These are phyloP conservation scores for Macrophomina phaseolina DNA, from an alignment of 2,329 filamentous ascomycete genomes.

Conservation along the genomic window DNA sequence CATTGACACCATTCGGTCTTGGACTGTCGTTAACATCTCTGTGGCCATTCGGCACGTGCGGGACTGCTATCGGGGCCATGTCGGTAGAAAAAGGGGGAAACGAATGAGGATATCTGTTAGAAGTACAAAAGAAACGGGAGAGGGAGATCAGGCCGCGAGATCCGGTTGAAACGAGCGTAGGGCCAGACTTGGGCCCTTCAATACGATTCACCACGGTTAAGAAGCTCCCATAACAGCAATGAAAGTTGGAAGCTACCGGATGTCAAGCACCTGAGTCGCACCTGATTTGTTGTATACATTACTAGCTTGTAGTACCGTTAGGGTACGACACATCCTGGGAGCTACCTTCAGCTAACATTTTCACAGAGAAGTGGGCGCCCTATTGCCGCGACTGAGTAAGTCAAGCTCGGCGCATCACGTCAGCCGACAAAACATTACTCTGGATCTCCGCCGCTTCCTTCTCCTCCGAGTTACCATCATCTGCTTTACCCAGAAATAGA, in stretches of 20 bases:
- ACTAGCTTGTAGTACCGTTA: background rate
- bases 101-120: background rate
- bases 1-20: background rate
- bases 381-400: background rate
- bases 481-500: background rate
- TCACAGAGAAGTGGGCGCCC: background rate
- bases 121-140: background rate
- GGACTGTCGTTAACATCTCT: background rate
- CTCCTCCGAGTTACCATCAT: background rate
- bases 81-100: background rate
- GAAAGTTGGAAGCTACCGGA: background rate
- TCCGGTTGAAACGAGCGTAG: conserved; percentile 2
- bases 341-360: background rate
- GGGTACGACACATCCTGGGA: background rate
- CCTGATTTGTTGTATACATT: background rate
- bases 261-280: background rate
- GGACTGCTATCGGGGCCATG: conserved; percentile 3
- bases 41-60: background rate
- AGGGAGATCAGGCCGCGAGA: background rate
- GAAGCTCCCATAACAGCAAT: background rate
- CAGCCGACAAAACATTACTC: background rate
- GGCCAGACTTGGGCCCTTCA: background rate
- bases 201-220: background rate
- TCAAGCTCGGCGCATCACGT: conserved; percentile 1
- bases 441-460: background rate